Base-by-base conservation (phyloP, 2,329 filamentous ascomycete species). In the Pestalotiopsis fici region DNA sequence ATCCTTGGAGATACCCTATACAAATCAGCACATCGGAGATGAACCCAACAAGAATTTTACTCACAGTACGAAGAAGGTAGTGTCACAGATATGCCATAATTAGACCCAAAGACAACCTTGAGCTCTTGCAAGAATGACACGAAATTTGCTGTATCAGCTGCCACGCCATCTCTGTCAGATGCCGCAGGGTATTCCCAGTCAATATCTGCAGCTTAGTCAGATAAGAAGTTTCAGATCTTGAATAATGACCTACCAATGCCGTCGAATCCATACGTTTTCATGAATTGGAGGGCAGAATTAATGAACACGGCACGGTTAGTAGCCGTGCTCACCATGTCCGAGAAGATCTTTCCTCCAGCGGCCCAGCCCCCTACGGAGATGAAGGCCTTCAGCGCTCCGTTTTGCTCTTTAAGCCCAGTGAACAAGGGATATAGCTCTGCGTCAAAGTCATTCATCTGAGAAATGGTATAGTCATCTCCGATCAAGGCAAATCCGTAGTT, bases 401-500 rank as follows among this genome's bases (percentile, higher is more conserved):
- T 69, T 61, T 79, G 72, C 13, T 31, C 47, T 25, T 59, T 47
- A 27, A 18, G 15, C 31, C 25, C 55, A 35, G 37, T 39, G 21
- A 28, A 12, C n/a, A 43, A 12, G 15, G 11, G 18, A 25, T 35
- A 62, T 13, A 37, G 55, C 18, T 59, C 59, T 0, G 78, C 75
- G 68, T 80, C 66, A 35, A 35, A 35, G 31, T 35, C 31, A 35
- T 35, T 35, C 31, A 35, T 35, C 31, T 35, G 31, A 11, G 31
- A 35, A 35, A 35, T n/a, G 39, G 39, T 43, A 12, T 43, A n/a
- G 39, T 43, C 39, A n/a, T 15, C 2, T 12, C 39, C 39, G 61
- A 82, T 75, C 23, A 71, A 70, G 3, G 75, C 73, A 69, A 82
- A 82, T 2, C 76, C 73, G 61, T 75, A 77, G 67, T 75, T 76